Evolutionary conservation across 2,329 filamentous ascomycete species (phyloP), one percentile per base, ranked within the genome.

Genomic region (Xylariales sp.): DNA sequence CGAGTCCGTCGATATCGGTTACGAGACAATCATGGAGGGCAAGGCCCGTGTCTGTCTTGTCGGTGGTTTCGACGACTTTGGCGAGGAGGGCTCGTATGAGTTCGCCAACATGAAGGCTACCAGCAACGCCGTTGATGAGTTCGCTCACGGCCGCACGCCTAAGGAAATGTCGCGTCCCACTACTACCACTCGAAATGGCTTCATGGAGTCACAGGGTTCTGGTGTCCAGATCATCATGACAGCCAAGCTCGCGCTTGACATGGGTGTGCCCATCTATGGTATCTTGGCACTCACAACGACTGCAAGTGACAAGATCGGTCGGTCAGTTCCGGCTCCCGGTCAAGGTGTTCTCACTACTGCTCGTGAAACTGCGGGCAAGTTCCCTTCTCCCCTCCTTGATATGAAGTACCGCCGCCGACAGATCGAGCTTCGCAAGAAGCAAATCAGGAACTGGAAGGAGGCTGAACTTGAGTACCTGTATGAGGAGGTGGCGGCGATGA

Each of bases 91-190:
- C 39, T 98, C 93, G 1, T 98, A 96, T 60, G 93, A 98, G 67
- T 98, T 98, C 64, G 93, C 93, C 74, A 98, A 98, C 75, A 98
- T 98, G 93, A 95, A 95, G 70, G 93, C 93, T 45, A 98, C 93
- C 42, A 96, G 90, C 78, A 98, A 97, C 61, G 90, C 91, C 19
- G 86, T 96, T 47, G 90, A 97, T 53, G 94, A 98, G 65, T 88
- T 98, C 55, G 88, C 83, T 8, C 93, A 97, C 58, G 93, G 93
- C 35, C 88, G 93, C 51, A 97, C 93, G 37, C 91, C 93, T 10
- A 81, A 84, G 65, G 93, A 98, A 68, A 98, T 98, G 93, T 98
- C 94, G 22, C 85, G 93, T 47, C 93, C 93, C 4, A 94, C 90
- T 4, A 98, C 93, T 32, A 98, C 93, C 3, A 98, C 93, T 48